Conservation (phyloP, 1,284 basidiomycete genomes). For the Athelia sp. region DNA sequence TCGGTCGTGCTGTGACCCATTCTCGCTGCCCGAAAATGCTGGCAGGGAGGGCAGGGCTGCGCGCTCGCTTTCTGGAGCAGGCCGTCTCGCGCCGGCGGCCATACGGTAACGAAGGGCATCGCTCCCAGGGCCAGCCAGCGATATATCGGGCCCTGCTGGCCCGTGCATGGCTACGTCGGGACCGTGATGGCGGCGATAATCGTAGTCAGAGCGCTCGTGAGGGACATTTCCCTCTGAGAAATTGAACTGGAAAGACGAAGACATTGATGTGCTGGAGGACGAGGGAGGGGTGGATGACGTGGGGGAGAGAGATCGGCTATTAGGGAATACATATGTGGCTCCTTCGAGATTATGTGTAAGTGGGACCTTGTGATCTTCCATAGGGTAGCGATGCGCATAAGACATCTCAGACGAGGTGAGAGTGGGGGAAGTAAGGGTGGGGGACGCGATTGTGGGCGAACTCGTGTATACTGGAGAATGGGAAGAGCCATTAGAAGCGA, state of each 20-base stretch:
- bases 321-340: slow-evolving; percentile 59
- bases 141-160: slow-evolving; percentile 60
- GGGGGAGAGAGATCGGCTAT: slow-evolving; percentile 70
- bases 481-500: slow-evolving; percentile 42
- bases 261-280: slow-evolving; percentile 51
- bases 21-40: slow-evolving; percentile 47
- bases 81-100: slow-evolving; percentile 34
- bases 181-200: slow-evolving; percentile 54
- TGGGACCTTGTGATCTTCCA: slow-evolving; percentile 59
- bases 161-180: slow-evolving; percentile 65
- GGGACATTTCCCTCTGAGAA: slow-evolving; percentile 48
- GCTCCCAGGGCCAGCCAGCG: slow-evolving; percentile 41
- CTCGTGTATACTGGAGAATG: slow-evolving; percentile 48
- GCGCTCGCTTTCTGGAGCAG: slow-evolving; percentile 46
- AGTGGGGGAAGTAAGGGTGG: slow-evolving; percentile 53
- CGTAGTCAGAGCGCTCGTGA: slow-evolving; percentile 58
- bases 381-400: slow-evolving; percentile 45
- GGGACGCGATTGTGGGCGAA: slow-evolving; percentile 31
- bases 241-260: slow-evolving; percentile 59
- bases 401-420: slow-evolving; percentile 53
- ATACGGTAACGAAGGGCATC: slow-evolving; percentile 61
- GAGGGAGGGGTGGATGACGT: slow-evolving; percentile 61
- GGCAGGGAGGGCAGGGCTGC: slow-evolving; percentile 44
- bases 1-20: slow-evolving; percentile 44
- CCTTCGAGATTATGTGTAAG: slow-evolving; percentile 46